Conservation (phyloP, 2,329 filamentous ascomycete genomes). For the Phialemonium atrogriseum region DNA sequence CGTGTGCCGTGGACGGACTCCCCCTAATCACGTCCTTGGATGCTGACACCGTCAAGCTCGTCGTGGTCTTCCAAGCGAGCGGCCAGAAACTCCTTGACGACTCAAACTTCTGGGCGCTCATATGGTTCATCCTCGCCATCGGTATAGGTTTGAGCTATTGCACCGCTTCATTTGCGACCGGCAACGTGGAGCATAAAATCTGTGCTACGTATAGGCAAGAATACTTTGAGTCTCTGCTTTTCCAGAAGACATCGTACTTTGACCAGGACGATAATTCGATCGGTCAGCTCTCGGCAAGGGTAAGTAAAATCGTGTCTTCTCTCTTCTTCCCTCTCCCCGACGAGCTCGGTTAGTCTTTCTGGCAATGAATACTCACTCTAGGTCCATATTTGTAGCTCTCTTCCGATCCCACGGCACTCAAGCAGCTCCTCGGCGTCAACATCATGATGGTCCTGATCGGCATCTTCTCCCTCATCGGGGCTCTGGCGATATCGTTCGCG, state of each 20-base stretch:
- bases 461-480: constrained; percentile 57
- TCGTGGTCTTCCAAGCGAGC: constrained; percentile 38
- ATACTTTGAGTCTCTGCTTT: constrained; percentile 53
- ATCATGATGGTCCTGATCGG: constrained; percentile 56
- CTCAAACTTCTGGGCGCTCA: constrained; percentile 53
- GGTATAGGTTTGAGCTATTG: constrained; percentile 46
- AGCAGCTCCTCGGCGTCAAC: constrained; percentile 55
- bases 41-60: constrained; percentile 17
- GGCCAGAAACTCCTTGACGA: constrained; percentile 10
- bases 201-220: constrained; percentile 49
- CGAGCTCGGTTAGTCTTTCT: background rate
- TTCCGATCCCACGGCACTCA: constrained; percentile 49
- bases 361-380: too few relatives aligned
- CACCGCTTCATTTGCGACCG: constrained; percentile 33
- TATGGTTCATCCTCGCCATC: constrained; percentile 54
- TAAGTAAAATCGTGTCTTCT: background rate
- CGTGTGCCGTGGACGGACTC: too few relatives aligned
- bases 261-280: constrained; percentile 52
- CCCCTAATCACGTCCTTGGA: too few relatives aligned
- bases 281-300: constrained; percentile 48
- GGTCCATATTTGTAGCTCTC: constrained; percentile 26
- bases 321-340: too few relatives aligned
- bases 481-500: constrained; percentile 57
- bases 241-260: constrained; percentile 52
- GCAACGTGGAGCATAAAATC: constrained; percentile 36